phyloP scores from a whole-genome alignment of 2,329 filamentous ascomycete genomes.

The Thelonectria olida region DNA sequence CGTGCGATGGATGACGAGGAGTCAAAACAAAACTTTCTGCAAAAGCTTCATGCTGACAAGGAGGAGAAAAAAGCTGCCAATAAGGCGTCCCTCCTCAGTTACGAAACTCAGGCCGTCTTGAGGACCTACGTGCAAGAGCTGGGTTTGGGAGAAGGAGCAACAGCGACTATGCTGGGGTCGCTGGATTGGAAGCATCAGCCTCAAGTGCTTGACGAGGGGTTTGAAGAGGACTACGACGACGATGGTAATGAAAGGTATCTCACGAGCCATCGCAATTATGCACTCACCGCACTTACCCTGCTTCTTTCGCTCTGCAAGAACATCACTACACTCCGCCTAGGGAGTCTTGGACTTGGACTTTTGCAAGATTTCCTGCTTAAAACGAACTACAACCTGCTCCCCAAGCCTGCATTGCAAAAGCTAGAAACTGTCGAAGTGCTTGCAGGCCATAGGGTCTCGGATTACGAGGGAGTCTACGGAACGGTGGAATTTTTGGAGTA shows the following conservation, averaged over 20 bases:
- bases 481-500: constrained; percentile 12
- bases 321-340: neutral
- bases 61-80: neutral
- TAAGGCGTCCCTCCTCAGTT: neutral
- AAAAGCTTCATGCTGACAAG: neutral
- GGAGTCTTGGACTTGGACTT: neutral
- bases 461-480: neutral
- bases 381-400: constrained; percentile 12
- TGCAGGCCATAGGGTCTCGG: neutral
- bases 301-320: constrained; percentile 19
- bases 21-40: neutral
- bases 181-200: constrained; percentile 10
- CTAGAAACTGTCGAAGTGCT: neutral
- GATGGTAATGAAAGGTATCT: neutral
- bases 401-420: neutral
- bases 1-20: neutral
- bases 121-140: neutral
- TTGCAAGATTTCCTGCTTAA: constrained; percentile 8
- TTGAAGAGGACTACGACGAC: neutral
- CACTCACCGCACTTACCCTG: neutral
- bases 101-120: neutral
- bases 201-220: neutral
- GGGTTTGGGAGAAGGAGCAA: neutral
- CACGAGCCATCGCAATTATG: neutral
- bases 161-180: neutral